These are phyloP conservation scores for Chlorella sp. DNA, from an alignment of 139 green algal species.

Conservation along the genomic window DNA sequence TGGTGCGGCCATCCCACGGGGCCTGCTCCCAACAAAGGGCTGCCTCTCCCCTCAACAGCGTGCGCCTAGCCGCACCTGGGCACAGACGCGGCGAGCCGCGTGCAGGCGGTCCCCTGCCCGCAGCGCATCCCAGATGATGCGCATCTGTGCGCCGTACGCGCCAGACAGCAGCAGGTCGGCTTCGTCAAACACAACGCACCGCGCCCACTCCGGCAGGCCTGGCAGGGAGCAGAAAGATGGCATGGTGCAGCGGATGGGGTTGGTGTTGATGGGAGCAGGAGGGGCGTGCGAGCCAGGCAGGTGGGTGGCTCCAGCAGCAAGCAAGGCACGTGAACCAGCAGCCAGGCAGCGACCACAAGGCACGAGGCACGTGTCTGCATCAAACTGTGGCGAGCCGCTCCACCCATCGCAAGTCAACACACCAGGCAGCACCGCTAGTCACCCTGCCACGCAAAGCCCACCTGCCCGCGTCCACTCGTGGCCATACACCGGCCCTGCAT, in stretches of 20 bases:
- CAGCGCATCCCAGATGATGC: constrained; percentile 70
- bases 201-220: constrained; percentile 49
- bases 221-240: not conserved
- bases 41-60: too few species aligned
- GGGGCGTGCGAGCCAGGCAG: too few species aligned
- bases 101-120: constrained; percentile 61
- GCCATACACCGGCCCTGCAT: constrained; percentile 54
- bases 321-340: too few species aligned
- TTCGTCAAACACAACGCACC: constrained; percentile 92
- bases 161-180: constrained; percentile 91
- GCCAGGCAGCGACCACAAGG: too few species aligned
- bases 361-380: too few species aligned
- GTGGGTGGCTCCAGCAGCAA: too few species aligned
- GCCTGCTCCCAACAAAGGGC: too few species aligned
- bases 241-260: too few species aligned
- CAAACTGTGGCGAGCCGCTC: not conserved
- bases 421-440: too few species aligned
- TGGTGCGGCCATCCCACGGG: too few species aligned
- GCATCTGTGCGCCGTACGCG: constrained; percentile 67
- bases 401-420: not conserved
- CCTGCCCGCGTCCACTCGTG: constrained; percentile 70
- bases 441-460: not conserved
- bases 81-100: constrained; percentile 45
- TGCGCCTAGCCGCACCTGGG: constrained; percentile 66
- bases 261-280: too few species aligned